A percentile compares a stretch with the other conserved stretches of the same genome.
Conservation (phyloP, 306 rosid genomes). For the Vigna radiata region DNA sequence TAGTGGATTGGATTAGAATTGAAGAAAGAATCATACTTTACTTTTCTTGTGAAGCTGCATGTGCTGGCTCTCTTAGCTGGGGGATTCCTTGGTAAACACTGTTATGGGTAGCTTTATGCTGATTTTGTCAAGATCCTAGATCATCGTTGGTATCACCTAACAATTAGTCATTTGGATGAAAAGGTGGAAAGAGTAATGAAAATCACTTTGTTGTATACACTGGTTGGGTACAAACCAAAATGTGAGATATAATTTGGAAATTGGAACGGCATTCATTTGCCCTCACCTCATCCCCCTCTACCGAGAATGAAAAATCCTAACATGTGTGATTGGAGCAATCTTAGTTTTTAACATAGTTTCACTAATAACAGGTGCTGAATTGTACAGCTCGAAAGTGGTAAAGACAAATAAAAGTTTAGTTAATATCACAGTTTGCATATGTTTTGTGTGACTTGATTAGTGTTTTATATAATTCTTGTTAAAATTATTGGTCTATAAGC, state of each 20-base stretch:
- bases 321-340: no score
- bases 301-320: not conserved
- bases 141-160: not conserved
- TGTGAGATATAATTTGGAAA: conserved; percentile 3
- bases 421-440: not conserved
- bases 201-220: not conserved
- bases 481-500: no score
- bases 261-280: not conserved
- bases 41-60: not conserved
- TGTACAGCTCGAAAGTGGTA: not conserved
- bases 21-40: conserved; percentile 24
- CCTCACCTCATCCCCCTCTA: not conserved
- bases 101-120: not conserved
- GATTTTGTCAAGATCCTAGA: not conserved
- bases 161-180: not conserved
- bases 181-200: not conserved
- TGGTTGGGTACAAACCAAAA: not conserved
- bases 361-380: not conserved
- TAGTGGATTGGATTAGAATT: conserved; percentile 4
- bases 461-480: no score
- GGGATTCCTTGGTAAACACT: not conserved
- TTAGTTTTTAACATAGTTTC: not conserved
- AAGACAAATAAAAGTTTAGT: not conserved
- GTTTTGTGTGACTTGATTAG: no score
- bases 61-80: conserved; percentile 7